Evolutionary conservation across 495 filamentous ascomycete genomes (phyloP).

Genomic region (Xylaria longipes): DNA sequence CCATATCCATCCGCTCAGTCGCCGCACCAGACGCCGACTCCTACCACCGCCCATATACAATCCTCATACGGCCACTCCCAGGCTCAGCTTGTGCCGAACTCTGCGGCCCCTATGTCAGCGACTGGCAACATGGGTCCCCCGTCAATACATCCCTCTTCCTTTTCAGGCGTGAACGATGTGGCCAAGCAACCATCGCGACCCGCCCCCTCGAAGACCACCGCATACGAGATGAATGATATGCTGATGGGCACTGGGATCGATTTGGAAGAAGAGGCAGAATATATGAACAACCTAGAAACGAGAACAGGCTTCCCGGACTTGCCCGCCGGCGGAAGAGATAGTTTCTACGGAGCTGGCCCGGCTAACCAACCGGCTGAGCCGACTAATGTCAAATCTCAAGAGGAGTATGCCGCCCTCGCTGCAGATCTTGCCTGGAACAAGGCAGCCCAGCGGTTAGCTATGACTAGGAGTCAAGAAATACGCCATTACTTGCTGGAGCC

Average conservation of each 20-base stretch:
- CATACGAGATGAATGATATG: slow-evolving; percentile 74
- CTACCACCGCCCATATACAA: slow-evolving; percentile 28
- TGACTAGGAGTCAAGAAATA: slow-evolving; percentile 55
- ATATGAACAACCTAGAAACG: slow-evolving; percentile 60
- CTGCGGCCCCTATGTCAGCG: slow-evolving; percentile 30
- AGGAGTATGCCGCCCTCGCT: slow-evolving; percentile 56
- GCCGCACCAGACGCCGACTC: slow-evolving; percentile 14
- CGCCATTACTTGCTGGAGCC: slow-evolving; percentile 49
- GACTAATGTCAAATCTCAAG: slow-evolving; percentile 54
- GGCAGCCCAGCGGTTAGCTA: slow-evolving; percentile 49
- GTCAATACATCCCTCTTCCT: slow-evolving; percentile 30
- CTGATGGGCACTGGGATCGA: slow-evolving; percentile 81
- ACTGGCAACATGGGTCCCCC: slow-evolving; percentile 79
- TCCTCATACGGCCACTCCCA: slow-evolving; percentile 42
- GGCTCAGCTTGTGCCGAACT: slow-evolving; percentile 46
- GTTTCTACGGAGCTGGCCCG: slow-evolving; percentile 65
- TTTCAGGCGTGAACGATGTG: slow-evolving; percentile 27
- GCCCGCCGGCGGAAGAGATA: slow-evolving; percentile 50
- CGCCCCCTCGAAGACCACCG: slow-evolving; percentile 66
- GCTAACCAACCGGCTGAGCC: slow-evolving; percentile 61
- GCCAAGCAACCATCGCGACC: slow-evolving; percentile 61
- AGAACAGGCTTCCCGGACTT: slow-evolving; percentile 57
- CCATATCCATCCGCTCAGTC: slow-evolving; percentile 3
- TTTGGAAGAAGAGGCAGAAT: slow-evolving; percentile 80
- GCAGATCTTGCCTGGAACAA: slow-evolving; percentile 56